Base-by-base conservation (phyloP, 176 grass and related monocot genomes). In the Lolium rigidum region DNA sequence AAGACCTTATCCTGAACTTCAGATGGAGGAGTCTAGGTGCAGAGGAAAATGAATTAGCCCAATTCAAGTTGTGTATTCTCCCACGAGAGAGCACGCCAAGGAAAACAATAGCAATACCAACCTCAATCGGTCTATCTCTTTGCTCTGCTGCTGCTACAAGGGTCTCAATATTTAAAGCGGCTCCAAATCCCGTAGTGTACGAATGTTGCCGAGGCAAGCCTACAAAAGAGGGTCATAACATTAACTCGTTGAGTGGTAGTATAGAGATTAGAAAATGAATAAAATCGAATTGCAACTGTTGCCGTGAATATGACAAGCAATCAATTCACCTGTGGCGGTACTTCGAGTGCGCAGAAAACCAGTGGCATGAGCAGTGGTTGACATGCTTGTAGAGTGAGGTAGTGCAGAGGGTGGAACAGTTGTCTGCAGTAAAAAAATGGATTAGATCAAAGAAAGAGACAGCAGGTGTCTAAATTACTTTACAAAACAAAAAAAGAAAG, bases 111-210 rank as follows among this genome's bases (percentile, higher is more conserved):
- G 80, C 37, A 58, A 82, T 84, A 68, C 80, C 38, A 86, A 97
- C 94, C 90, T 97, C 92, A 84, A 97, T 90, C 16, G 69, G 89
- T 47, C 85, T 82, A 74, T 97, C 89, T 90, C 92, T 97, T 92
- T 47, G 88, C 89, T 94, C 90, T 21, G 92, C 92, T 82, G 94
- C 94, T 21, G 94, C 90, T 77, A 97, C 94, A 76, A 97, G 94
- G 44, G 94, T 97, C 86, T 97, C 94, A 60, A 97, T 97, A 66
- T 97, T 97, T 90, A 97, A 92, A 77, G 91, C 89, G 74, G 89
- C 74, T 21, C 91, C 92, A 82, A 97, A 97, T 74, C 94, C 94
- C 3, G 76, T 91, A 59, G 74, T 86, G 63, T 89, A 88, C 35
- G 91, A 97, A 79, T 80, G 72, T 89, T 92, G 94, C 22, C 87